These are phyloP conservation scores for Fusarium pininemorale DNA, from an alignment of 2,329 filamentous ascomycete genomes.

Conservation along the genomic window DNA sequence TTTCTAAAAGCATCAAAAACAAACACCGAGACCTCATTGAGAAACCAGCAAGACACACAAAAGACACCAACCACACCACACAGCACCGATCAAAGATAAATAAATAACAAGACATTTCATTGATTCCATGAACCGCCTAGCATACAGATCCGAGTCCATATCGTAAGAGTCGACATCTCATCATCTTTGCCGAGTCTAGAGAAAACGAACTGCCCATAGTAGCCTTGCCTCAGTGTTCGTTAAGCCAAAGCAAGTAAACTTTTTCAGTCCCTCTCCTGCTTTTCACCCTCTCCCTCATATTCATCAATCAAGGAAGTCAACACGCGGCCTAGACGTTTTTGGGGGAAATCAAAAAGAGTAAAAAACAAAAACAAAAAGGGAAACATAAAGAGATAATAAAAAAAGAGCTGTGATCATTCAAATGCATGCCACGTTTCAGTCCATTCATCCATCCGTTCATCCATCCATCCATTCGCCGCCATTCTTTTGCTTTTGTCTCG, in stretches of 20 bases:
- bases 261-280: slow-evolving; percentile 18
- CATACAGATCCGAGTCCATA: slow-evolving; percentile 35
- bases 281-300: slow-evolving; percentile 1
- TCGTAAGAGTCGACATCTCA: slow-evolving; percentile 18
- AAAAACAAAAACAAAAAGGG: slow-evolving; percentile 24
- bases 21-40: slow-evolving; percentile 16
- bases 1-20: neutral
- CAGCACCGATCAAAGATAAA: neutral
- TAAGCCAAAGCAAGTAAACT: slow-evolving; percentile 21
- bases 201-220: slow-evolving; percentile 17
- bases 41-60: neutral
- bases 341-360: slow-evolving; percentile 30
- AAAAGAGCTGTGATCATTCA: slow-evolving; percentile 44
- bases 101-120: slow-evolving; percentile 40
- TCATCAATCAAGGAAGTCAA: slow-evolving; percentile 7
- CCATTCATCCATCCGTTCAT: slow-evolving; percentile 44
- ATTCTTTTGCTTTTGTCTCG: slow-evolving; percentile 46
- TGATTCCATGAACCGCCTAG: slow-evolving; percentile 42
- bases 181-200: slow-evolving; percentile 23
- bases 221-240: neutral
- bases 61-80: neutral
- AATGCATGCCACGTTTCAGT: slow-evolving; percentile 46
- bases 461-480: slow-evolving; percentile 44
- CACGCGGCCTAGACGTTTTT: slow-evolving; percentile 28
- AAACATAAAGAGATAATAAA: slow-evolving; percentile 38